These are phyloP conservation scores for Cutaneotrichosporon cutaneum DNA, from an alignment of 1,284 basidiomycete genomes.

Conservation along the genomic window DNA sequence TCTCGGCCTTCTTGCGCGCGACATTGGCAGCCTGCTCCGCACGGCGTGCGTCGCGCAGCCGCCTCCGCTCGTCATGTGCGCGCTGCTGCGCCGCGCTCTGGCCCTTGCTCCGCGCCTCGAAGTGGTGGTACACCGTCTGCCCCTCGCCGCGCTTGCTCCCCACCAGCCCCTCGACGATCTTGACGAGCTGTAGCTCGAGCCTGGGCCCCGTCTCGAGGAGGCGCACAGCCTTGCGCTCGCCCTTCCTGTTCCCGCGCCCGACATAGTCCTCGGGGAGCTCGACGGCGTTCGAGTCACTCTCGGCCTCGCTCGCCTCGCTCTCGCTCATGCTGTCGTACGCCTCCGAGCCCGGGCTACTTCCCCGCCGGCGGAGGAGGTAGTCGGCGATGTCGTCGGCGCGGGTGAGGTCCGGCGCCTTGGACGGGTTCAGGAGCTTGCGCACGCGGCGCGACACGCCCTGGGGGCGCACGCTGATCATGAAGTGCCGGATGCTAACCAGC, in stretches of 20 bases:
- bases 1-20: constrained; percentile 65
- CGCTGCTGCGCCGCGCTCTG: constrained; percentile 66
- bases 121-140: constrained; percentile 85
- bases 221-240: constrained; percentile 83
- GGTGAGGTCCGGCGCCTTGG: constrained; percentile 64
- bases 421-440: constrained; percentile 69
- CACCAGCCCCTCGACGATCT: constrained; percentile 91
- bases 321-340: constrained; percentile 77
- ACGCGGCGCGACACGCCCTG: constrained; percentile 91
- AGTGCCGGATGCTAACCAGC: constrained; percentile 92
- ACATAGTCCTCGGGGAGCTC: constrained; percentile 89
- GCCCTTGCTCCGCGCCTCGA: constrained; percentile 71
- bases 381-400: constrained; percentile 93
- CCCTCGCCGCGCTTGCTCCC: constrained; percentile 67
- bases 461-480: constrained; percentile 89
- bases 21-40: constrained; percentile 88
- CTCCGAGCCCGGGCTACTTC: constrained; percentile 55
- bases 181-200: constrained; percentile 88
- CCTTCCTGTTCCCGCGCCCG: constrained; percentile 88
- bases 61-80: constrained; percentile 71
- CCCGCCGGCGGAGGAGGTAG: constrained; percentile 71
- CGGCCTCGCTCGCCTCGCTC: constrained; percentile 65
- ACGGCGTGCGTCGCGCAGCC: constrained; percentile 68
- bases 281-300: constrained; percentile 69
- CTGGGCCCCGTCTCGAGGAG: constrained; percentile 93